Conservation (phyloP, 2,329 filamentous ascomycete genomes). For the Neocucurbitaria cava region DNA sequence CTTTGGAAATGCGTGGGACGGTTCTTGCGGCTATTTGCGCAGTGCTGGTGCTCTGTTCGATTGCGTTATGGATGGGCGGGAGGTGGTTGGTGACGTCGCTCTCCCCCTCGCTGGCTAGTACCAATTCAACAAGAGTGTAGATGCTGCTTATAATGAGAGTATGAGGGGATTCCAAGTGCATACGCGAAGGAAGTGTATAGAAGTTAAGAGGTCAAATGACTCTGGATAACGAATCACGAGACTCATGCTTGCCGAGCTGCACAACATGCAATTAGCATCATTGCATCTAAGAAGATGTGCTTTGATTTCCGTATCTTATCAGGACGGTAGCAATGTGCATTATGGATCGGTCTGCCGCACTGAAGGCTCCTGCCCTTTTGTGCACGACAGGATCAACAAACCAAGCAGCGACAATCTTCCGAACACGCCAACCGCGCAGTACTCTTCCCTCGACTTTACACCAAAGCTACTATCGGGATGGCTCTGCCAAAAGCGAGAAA, state of each 20-base stretch:
- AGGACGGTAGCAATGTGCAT: too few relatives aligned
- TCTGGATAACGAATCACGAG: not conserved
- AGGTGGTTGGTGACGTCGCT: constrained; percentile 24
- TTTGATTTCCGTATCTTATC: too few relatives aligned
- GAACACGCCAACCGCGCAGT: too few relatives aligned
- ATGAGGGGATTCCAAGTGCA: not conserved
- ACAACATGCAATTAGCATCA: too few relatives aligned
- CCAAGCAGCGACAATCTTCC: too few relatives aligned
- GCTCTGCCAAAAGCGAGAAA: too few relatives aligned
- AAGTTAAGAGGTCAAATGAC: not conserved
- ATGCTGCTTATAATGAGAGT: not conserved
- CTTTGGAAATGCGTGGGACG: constrained; percentile 64
- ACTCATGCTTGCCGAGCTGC: not conserved
- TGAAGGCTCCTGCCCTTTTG: too few relatives aligned
- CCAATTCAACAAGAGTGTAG: not conserved
- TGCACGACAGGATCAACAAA: too few relatives aligned
- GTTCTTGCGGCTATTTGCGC: constrained; percentile 61
- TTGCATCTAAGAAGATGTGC: too few relatives aligned
- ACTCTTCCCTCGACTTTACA: too few relatives aligned
- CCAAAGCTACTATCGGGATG: too few relatives aligned
- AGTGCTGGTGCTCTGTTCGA: constrained; percentile 19
- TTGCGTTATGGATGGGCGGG: constrained; percentile 26
- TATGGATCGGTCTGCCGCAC: too few relatives aligned
- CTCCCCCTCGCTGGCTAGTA: not conserved
- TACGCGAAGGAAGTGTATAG: not conserved